Conservation (phyloP, 140 eudicot genomes). For the Ambrosia hybrid region DNA sequence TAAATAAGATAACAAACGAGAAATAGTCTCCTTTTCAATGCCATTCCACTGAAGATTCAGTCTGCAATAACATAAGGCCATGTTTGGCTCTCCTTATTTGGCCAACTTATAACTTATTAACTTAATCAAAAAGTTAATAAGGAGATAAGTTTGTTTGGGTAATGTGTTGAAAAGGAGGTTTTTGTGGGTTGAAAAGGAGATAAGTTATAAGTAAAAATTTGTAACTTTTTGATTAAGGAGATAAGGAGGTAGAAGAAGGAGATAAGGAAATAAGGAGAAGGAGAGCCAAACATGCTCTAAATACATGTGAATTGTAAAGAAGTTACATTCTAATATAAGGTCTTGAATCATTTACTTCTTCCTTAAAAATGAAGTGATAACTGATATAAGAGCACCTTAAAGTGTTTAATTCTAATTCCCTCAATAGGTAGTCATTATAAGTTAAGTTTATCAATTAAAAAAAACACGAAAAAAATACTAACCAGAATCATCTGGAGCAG, state of each 20-base stretch:
- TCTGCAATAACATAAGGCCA: constrained; percentile 65
- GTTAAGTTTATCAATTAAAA: not conserved
- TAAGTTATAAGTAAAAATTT: no score
- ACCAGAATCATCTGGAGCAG: constrained; percentile 71
- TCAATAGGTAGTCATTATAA: no score
- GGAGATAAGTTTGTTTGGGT: no score
- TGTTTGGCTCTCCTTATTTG: no score
- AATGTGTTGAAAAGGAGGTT: no score
- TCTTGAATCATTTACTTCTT: not conserved
- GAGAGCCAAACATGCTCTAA: no score
- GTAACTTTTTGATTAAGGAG: no score
- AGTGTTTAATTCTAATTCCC: constrained; percentile 75
- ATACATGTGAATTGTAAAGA: constrained; percentile 3
- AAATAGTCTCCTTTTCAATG: constrained; percentile 99
- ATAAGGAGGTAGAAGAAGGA: no score
- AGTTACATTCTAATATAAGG: not conserved
- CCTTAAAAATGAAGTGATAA: not conserved
- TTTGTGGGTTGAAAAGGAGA: no score
- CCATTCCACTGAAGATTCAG: constrained; percentile 90
- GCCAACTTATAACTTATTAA: no score
- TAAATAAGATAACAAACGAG: constrained; percentile 23
- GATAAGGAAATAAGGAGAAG: no score
- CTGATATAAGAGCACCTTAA: constrained; percentile 57
- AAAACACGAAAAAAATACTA: constrained; percentile 17
- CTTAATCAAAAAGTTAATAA: no score